Evolutionary conservation across 208 protist genomes (phyloP), one percentile per base, ranked within the genome.

Genomic region (Spongospora subterranea): DNA sequence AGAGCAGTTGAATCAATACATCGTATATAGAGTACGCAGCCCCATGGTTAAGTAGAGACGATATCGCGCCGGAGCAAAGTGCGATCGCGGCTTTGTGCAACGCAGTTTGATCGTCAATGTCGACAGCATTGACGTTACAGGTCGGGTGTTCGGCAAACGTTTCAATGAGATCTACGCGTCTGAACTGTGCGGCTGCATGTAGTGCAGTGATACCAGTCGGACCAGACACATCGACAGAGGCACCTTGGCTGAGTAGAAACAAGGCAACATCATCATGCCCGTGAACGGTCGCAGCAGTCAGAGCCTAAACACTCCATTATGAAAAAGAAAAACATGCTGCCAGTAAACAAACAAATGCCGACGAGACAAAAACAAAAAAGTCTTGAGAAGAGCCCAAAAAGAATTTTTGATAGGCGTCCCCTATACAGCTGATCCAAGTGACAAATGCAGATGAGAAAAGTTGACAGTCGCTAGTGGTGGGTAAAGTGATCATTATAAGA

Each of bases 51-150:
- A 65, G 54, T 29, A 90, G 17, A 90, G 29, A 90, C 24, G 53
- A 71, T 0, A 90, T 46, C 24, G 60, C 24, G 29, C n/a, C 20
- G 0, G 65, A 0, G 17, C 41, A 38, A n/a, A 40, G 45, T 20
- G 45, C 88, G 20, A 77, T 77, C 17, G 50, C 32, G 11, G 88
- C 88, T 46, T 90, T 90, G 35, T 90, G 88, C 35, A 90, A 41
- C 0, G 45, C 45, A 41, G 88, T 90, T 46, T 90, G 50, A 24
- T 90, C 88, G 65, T 90, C 88, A 43, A 43, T 50, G 32, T 90
- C 88, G 43, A 90, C 43, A 0, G 88, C 88, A 82, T 90, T 90
- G 0, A 90, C 65, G 24, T 90, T 46, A 29, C 54, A 65, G 54
- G 54, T 29, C 17, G 54, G 54, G 20, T 65, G 54, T 17, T 17